phyloP scores from a whole-genome alignment of 352 stramenopile species.

The Globisporangium irregulare region DNA sequence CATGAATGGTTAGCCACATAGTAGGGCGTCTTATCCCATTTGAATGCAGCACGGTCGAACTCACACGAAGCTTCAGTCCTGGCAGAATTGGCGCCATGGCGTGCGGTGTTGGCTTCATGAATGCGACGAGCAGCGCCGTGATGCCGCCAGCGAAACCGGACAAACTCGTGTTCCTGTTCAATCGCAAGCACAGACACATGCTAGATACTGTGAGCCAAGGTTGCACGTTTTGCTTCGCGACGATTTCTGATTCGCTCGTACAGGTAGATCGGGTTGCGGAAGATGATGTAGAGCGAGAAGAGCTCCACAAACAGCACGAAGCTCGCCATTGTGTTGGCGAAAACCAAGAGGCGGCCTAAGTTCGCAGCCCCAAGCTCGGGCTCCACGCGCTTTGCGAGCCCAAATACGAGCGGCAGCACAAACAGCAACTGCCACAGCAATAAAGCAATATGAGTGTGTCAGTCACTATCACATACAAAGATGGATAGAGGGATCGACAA shows the following conservation, averaged over 20 bases:
- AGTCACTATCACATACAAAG: background rate
- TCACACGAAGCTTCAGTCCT: constrained; percentile 61
- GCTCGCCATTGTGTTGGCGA: constrained; percentile 68
- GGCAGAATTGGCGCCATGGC: constrained; percentile 52
- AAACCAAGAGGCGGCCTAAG: constrained; percentile 65
- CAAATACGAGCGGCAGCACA: constrained; percentile 62
- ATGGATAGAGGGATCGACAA: background rate
- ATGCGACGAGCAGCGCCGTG: constrained; percentile 76
- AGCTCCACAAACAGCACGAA: constrained; percentile 77
- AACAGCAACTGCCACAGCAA: constrained; percentile 42
- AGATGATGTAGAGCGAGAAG: constrained; percentile 82
- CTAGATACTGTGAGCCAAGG: background rate
- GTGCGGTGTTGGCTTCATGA: constrained; percentile 70
- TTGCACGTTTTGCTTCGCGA: background rate
- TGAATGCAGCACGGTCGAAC: constrained; percentile 5
- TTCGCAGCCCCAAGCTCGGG: constrained; percentile 60
- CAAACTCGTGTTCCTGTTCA: constrained; percentile 53
- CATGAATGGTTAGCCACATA: background rate
- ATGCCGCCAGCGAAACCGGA: constrained; percentile 79
- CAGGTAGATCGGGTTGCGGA: constrained; percentile 76
- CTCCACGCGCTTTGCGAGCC: constrained; percentile 76
- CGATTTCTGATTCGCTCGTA: constrained; percentile 25
- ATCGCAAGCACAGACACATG: background rate
- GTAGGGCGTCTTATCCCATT: too few species aligned
- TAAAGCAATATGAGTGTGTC: background rate